Base-by-base conservation (phyloP, 306 rosid species). In the Senna siamea region DNA sequence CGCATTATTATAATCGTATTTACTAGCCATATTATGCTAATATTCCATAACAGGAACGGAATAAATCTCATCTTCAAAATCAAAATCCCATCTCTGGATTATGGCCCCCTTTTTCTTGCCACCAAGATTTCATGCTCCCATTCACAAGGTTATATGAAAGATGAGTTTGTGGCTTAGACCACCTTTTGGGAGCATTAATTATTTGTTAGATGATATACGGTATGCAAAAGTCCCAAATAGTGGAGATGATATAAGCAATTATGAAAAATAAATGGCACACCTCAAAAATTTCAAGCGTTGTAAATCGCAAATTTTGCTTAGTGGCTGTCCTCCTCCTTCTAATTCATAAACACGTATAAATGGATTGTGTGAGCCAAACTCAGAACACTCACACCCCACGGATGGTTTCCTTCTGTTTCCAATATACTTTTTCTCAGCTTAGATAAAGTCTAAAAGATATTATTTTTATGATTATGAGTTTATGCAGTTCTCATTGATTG, bases 101-200 rank as follows among this genome's bases (percentile, higher is more conserved):
- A 77, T 76, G n/a, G 34, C 76, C 7, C 56, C 57, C 66, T 61
- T 54, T 38, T 60, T 26, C 63, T 40, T 43, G 72, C 19, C 12
- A 3, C 41, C 19, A 3, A 20, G 38, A 72, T 55, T 13, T 23
- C 69, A 37, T 2, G 3, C 6, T 23, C 35, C 18, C 53, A 9
- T 35, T 60, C 6, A 46, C 60, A 19, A 23, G 59, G 11, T 64
- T 47, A 54, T 20, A n/a, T 2, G 51, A 70, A 52, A 14, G 8
- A 14, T 35, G 26, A 7, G 44, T 54, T 13, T 11, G 5, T 22
- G 11, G n/a, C 37, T 6, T 14, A 14, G 19, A 37, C 1, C 8
- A 7, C 3, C n/a, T n/a, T n/a, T n/a, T n/a, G 6, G 13, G 51
- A 15, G 20, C 20, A 48, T 48, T 48, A 48, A 48, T 48, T 48